These are phyloP conservation scores for Yamadazyma conglobata DNA, from an alignment of 1,139 yeast species.

Conservation along the genomic window DNA sequence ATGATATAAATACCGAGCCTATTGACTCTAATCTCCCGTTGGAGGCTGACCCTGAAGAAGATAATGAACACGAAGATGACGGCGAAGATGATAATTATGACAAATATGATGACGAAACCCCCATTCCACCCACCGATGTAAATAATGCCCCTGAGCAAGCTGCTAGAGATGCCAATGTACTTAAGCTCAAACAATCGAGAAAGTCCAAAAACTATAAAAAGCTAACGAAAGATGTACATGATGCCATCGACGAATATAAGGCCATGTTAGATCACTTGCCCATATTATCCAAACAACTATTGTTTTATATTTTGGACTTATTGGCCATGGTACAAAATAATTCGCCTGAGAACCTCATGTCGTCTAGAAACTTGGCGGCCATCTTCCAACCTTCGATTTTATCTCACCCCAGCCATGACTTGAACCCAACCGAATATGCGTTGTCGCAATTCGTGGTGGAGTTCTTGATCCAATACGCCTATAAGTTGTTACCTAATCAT, in stretches of 20 bases:
- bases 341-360: slow-evolving; percentile 79
- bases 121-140: slow-evolving; percentile 1
- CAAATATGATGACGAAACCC: slow-evolving; percentile 5
- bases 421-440: slow-evolving; percentile 89
- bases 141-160: slow-evolving; percentile 1
- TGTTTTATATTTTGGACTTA: slow-evolving; percentile 85
- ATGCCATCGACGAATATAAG: slow-evolving; percentile 71
- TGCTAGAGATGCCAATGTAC: slow-evolving; percentile 7
- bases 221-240: slow-evolving; percentile 57
- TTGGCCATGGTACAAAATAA: slow-evolving; percentile 82
- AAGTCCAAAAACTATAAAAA: slow-evolving; percentile 39
- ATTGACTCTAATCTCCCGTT: slow-evolving; percentile 1
- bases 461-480: slow-evolving; percentile 82
- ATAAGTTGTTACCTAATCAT: slow-evolving; percentile 61
- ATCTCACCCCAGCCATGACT: slow-evolving; percentile 88
- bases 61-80: slow-evolving; percentile 5
- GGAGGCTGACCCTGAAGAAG: slow-evolving; percentile 1
- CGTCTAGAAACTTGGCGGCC: slow-evolving; percentile 89
- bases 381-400: slow-evolving; percentile 93
- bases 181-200: slow-evolving; percentile 15
- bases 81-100: slow-evolving; percentile 4
- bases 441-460: slow-evolving; percentile 84
- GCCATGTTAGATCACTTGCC: slow-evolving; percentile 65
- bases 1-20: slow-evolving; percentile 1
- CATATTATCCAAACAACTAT: slow-evolving; percentile 66